Evolutionary conservation across 768 basidiomycete genomes (phyloP), one percentile per base, ranked within the genome.

Genomic region (Termitomyces sp.): DNA sequence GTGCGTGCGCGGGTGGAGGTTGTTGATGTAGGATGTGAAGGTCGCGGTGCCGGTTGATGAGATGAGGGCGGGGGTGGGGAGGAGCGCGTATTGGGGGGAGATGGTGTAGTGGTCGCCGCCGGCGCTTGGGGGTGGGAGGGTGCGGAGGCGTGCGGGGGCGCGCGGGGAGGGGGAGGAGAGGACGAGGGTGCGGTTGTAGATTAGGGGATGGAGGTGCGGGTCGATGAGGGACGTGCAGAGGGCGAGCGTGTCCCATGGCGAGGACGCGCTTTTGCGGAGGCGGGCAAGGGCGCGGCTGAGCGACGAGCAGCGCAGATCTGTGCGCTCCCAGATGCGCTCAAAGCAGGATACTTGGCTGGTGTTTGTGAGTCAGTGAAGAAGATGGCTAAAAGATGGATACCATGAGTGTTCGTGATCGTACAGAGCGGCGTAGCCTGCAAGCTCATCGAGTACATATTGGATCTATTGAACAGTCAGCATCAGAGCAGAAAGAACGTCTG

Each of bases 271-370:
- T 29, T 50, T 58, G 2, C 64, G 66, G 11, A 78, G 67, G 9
- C 17, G n/a, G 20, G 61, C 60, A 11, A 80, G 64, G 7, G 63
- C 61, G 34, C 63, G 29, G n/a, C 65, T 65, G 34, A 80, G 61
- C 25, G 25, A 25, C 25, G 25, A 25, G 25, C 25, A 25, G 25
- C 25, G 25, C 25, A 25, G 25, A 25, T 25, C 25, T 25, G 71
- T 67, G 0, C 77, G 76, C 64, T 83, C 78, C 82, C 82, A 85
- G 25, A 85, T 81, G 20, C 83, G 78, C 53, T 83, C 82, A 62
- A 82, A 84, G 64, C 79, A 82, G n/a, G 83, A 83, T 6, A 83
- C 76, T 67, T 83, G 76, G 64, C 83, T 85, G 5, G n/a, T 47
- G 29, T 20, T 52, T 15, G 5, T 57, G 31, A 56, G 48, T 37